Conservation (phyloP, 306 rosid species). For the Lathyrus aphaca region DNA sequence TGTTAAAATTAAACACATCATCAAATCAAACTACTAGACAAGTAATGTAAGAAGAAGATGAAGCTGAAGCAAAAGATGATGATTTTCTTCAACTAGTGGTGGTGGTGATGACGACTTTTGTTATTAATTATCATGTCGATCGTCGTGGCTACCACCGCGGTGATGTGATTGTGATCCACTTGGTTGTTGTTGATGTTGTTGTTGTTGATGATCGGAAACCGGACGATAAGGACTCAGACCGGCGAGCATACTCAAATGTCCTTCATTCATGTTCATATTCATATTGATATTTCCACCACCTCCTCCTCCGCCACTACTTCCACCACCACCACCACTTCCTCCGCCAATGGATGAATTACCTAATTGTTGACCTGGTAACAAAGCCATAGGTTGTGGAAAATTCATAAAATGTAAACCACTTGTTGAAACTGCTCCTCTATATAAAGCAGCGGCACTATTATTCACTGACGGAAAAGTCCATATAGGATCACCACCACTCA, state of each 20-base stretch:
- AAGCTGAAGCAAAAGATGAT: background rate
- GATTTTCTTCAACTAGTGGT: background rate
- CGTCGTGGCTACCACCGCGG: conserved; percentile 54
- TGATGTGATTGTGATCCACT: conserved; percentile 74
- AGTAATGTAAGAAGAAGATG: conserved; percentile 43
- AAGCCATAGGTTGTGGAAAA: conserved; percentile 70
- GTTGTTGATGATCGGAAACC: conserved; percentile 55
- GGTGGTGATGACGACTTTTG: conserved; percentile 33
- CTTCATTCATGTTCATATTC: conserved; percentile 49
- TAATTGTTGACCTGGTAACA: conserved; percentile 74
- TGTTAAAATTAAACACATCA: conserved; percentile 31
- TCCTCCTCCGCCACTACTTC: conserved; percentile 6
- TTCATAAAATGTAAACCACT: conserved; percentile 95
- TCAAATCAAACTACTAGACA: conserved; percentile 40
- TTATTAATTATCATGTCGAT: conserved; percentile 67
- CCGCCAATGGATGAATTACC: background rate
- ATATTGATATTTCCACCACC: conserved; percentile 38
- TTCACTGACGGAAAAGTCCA: conserved; percentile 80
- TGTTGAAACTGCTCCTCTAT: conserved; percentile 69
- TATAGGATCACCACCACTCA: conserved; percentile 91
- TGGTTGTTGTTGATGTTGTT: conserved; percentile 28
- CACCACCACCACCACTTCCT: conserved; percentile 18
- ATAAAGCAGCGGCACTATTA: conserved; percentile 55
- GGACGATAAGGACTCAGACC: conserved; percentile 75
- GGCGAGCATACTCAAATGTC: conserved; percentile 70